Conservation (phyloP, 1,284 basidiomycete species). For the Microbotryum saponariae region DNA sequence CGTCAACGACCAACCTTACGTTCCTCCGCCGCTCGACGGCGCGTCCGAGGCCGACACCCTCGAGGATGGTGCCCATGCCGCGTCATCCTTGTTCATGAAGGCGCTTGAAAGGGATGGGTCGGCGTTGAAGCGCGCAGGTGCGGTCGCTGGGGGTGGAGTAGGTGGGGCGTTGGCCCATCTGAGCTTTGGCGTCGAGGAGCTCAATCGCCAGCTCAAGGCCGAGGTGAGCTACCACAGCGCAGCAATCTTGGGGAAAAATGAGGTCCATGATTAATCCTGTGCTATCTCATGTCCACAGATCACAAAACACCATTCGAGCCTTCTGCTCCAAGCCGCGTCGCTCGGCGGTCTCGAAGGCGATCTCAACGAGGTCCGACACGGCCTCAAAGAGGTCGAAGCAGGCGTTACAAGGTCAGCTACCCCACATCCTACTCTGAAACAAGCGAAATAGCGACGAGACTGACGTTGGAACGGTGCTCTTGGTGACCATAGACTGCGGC, state of each 20-base stretch:
- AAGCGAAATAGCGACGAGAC: background rate
- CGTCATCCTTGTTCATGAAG: background rate
- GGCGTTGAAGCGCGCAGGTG: slow-evolving; percentile 4
- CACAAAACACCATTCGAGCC: slow-evolving; percentile 42
- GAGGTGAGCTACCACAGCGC: slow-evolving; percentile 51
- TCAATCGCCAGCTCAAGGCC: slow-evolving; percentile 73
- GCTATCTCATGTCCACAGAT: slow-evolving; percentile 36
- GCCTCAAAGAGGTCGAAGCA: slow-evolving; percentile 35
- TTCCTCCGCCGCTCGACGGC: slow-evolving; percentile 37
- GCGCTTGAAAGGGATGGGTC: slow-evolving; percentile 1
- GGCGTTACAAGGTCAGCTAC: slow-evolving; percentile 21
- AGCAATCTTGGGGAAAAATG: no score
- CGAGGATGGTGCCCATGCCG: background rate
- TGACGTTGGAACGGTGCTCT: background rate
- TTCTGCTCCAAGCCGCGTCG: slow-evolving; percentile 49
- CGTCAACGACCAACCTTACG: slow-evolving; percentile 67
- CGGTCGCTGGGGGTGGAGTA: slow-evolving; percentile 42
- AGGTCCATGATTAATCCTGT: no score
- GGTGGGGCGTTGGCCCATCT: slow-evolving; percentile 67
- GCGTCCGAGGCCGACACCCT: background rate
- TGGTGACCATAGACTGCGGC: slow-evolving; percentile 55
- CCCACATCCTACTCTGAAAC: slow-evolving; percentile 23
- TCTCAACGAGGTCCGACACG: slow-evolving; percentile 37
- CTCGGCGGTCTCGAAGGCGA: slow-evolving; percentile 63
- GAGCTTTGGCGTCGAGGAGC: slow-evolving; percentile 74